These are phyloP conservation scores for Mucor saturninus DNA, from an alignment of 371 early-diverging fungal species.

Conservation along the genomic window DNA sequence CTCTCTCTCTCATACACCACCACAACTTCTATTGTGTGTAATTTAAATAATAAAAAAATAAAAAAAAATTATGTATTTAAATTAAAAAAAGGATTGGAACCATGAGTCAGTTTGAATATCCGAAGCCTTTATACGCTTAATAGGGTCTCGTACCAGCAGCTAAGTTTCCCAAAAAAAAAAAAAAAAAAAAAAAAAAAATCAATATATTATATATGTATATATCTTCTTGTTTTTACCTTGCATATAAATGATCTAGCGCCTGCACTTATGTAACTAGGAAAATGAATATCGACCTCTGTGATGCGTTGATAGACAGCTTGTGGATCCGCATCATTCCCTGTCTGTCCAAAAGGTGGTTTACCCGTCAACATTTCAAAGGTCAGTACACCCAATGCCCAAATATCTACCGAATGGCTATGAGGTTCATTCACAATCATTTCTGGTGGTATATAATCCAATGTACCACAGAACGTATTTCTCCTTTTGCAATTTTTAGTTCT, in stretches of 20 bases:
- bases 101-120: slow-evolving; percentile 87
- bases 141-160: slow-evolving; percentile 75
- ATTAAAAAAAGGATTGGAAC: slow-evolving; percentile 45
- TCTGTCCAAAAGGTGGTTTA: slow-evolving; percentile 95
- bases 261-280: slow-evolving; percentile 5
- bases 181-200: background rate
- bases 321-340: slow-evolving; percentile 13
- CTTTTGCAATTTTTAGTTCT: slow-evolving; percentile 33
- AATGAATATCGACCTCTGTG: background rate
- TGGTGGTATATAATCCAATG: slow-evolving; percentile 97
- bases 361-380: slow-evolving; percentile 97
- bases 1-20: slow-evolving; percentile 3
- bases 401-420: slow-evolving; percentile 81
- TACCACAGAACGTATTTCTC: slow-evolving; percentile 95
- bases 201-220: background rate
- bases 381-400: slow-evolving; percentile 88
- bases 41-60: background rate
- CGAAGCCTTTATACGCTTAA: slow-evolving; percentile 74
- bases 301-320: slow-evolving; percentile 84
- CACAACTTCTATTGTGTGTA: background rate
- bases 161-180: too few relatives aligned
- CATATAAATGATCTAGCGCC: slow-evolving; percentile 15
- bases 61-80: slow-evolving; percentile 9
- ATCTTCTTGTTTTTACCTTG: background rate
- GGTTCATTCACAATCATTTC: slow-evolving; percentile 81